phyloP scores from a whole-genome alignment of 768 basidiomycete species.

The Lactarius deliciosus region DNA sequence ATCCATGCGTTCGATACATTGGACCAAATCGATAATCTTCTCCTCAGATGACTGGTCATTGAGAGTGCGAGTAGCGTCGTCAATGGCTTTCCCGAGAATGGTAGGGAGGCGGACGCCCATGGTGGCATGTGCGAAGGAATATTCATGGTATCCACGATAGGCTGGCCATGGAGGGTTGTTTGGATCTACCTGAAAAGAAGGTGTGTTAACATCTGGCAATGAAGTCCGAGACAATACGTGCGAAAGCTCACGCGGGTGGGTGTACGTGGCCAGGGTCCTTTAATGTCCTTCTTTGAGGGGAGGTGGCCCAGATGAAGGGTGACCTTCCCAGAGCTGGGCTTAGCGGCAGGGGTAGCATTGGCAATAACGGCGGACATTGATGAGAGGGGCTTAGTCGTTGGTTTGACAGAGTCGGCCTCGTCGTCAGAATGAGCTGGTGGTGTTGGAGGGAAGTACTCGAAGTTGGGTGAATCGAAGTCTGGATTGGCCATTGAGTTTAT shows the following conservation, averaged over 20 bases:
- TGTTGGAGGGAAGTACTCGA: constrained; percentile 40
- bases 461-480: constrained; percentile 28
- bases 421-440: constrained; percentile 35
- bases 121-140: constrained; percentile 86
- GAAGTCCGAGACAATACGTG: neutral
- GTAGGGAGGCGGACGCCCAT: constrained; percentile 97
- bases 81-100: constrained; percentile 93
- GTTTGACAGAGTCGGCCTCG: constrained; percentile 16
- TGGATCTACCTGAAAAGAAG: constrained; percentile 57
- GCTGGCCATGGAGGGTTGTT: constrained; percentile 85
- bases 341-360: constrained; percentile 30
- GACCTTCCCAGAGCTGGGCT: constrained; percentile 42
- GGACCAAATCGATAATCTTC: constrained; percentile 75
- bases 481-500: constrained; percentile 23
- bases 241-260: constrained; percentile 57
- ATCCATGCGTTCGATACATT: constrained; percentile 88
- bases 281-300: constrained; percentile 70
- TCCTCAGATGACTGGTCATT: constrained; percentile 86
- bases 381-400: constrained; percentile 11
- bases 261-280: constrained; percentile 70
- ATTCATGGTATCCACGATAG: constrained; percentile 78
- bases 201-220: neutral
- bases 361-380: constrained; percentile 24
- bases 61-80: constrained; percentile 84
- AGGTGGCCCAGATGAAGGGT: constrained; percentile 74